phyloP scores from a whole-genome alignment of 2,329 filamentous ascomycete species.

The Tetracladium maxilliforme region DNA sequence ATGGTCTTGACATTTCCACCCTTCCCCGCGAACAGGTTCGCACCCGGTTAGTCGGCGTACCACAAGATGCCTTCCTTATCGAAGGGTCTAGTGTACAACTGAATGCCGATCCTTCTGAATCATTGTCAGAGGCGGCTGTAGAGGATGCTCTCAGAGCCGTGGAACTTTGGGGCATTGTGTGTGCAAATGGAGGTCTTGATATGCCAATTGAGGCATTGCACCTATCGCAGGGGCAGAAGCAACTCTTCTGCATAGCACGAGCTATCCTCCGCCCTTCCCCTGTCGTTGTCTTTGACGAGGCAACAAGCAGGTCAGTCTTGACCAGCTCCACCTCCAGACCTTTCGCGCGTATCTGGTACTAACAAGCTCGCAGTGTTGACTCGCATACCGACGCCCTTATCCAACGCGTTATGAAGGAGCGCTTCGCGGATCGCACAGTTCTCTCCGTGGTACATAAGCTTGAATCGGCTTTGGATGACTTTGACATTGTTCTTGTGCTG shows the following conservation, averaged over 20 bases:
- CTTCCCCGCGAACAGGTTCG: conserved; percentile 27
- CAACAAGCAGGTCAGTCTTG: conserved; percentile 9
- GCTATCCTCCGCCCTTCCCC: conserved; percentile 20
- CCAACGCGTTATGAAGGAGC: conserved; percentile 32
- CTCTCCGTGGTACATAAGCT: conserved; percentile 12
- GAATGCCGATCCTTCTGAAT: conserved; percentile 27
- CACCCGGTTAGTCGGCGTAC: conserved; percentile 24
- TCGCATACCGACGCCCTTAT: conserved; percentile 34
- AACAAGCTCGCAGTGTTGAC: conserved; percentile 24
- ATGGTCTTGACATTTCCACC: conserved; percentile 23
- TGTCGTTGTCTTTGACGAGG: conserved; percentile 18
- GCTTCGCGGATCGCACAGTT: conserved; percentile 35
- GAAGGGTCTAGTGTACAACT: conserved; percentile 27
- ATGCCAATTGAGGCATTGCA: conserved; percentile 14
- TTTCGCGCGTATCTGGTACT: not conserved
- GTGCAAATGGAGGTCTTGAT: conserved; percentile 20
- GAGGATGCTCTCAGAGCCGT: conserved; percentile 26
- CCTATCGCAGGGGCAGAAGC: conserved; percentile 27
- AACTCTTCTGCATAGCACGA: conserved; percentile 31
- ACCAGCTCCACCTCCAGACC: not conserved
- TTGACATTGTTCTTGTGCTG: conserved; percentile 27
- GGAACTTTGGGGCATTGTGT: conserved; percentile 22
- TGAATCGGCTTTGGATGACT: conserved; percentile 24
- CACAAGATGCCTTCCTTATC: conserved; percentile 31
- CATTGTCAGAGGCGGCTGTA: conserved; percentile 20